Percentiles rank a stretch among this genome's conserved stretches.
These are phyloP conservation scores for Gossypium longicalyx DNA, from an alignment of 345 rosid species.

Conservation along the genomic window DNA sequence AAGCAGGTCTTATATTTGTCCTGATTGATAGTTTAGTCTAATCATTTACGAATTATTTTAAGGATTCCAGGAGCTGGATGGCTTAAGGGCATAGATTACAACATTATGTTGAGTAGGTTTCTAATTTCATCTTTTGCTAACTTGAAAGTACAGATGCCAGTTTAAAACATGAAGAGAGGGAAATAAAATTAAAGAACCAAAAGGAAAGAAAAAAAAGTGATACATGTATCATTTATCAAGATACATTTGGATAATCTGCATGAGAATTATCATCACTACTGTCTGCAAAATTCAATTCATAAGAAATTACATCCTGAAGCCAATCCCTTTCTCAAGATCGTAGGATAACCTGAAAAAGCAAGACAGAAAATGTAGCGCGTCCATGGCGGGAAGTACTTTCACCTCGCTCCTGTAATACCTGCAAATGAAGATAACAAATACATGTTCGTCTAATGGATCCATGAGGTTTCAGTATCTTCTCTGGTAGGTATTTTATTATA, in stretches of 20 bases:
- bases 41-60: not conserved
- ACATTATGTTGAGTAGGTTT: not conserved
- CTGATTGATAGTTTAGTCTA: not conserved
- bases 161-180: not conserved
- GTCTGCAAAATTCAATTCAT: conserved; percentile 14
- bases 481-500: not conserved
- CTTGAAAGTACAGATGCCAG: conserved; percentile 1
- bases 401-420: conserved; percentile 97
- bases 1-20: not conserved
- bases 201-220: conserved; percentile 1
- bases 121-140: conserved; percentile 12
- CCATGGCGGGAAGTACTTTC: conserved; percentile 99
- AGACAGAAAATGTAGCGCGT: conserved; percentile 93
- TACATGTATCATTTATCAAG: conserved; percentile 4
- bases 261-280: conserved; percentile 15
- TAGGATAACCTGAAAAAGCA: conserved; percentile 80
- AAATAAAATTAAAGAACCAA: conserved; percentile 3
- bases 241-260: not conserved
- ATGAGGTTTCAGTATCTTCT: conserved; percentile 4
- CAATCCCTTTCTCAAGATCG: not conserved
- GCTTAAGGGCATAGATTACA: conserved; percentile 12
- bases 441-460: conserved; percentile 5
- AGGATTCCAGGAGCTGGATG: not conserved
- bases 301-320: not conserved
- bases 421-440: conserved; percentile 22